Evolutionary conservation across 257 asterid species (phyloP), one percentile per base, ranked within the genome.

Genomic region (Capsicum baccatum): DNA sequence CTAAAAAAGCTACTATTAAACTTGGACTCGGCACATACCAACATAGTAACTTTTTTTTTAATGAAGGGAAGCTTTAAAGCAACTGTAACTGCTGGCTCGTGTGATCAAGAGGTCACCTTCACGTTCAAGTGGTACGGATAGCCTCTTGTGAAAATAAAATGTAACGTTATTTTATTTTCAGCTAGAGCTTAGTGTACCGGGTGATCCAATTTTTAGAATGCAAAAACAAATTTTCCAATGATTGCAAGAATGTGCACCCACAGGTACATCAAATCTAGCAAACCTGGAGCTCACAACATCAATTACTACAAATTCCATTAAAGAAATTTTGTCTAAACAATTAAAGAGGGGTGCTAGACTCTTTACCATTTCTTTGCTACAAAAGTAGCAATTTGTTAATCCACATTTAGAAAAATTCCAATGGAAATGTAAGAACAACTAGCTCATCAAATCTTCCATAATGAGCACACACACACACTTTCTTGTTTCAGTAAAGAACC

Each of bases 261-360:
- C 91, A 80, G 89, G 90, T 6, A 94, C 95, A 56, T 83, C 89
- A 86, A 90, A 90, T 42, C 95, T 91, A 81, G 87, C 90, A 89
- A 91, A 92, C 85, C 87, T 89, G 16, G 90, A 86, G 76, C 96
- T 87, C 85, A 93, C 95, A 85, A 91, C 91, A 87, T 94, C 97
- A 84, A 94, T 83, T 73, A 15, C 12, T 73, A 19, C 0, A 12
- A 48, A 12, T 19, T 48, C 13, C 54, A 68, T 71, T 9, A 47
- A 6, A 47, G 33, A 71, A 2, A 26, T 9, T 48, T 11, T 73
- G 44, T 19, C 39, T 19, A 73, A 44, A 74, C 80, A 48, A 48
- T 19, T 47, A 10, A 19, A 66, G 73, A 66, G 47, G 71, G 1
- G 44, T 64, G 47, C 71, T 64, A 33, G 47, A 12, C 16, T 64